Base-by-base conservation (phyloP, 345 rosid genomes). In the Eutrema heterophyllum region DNA sequence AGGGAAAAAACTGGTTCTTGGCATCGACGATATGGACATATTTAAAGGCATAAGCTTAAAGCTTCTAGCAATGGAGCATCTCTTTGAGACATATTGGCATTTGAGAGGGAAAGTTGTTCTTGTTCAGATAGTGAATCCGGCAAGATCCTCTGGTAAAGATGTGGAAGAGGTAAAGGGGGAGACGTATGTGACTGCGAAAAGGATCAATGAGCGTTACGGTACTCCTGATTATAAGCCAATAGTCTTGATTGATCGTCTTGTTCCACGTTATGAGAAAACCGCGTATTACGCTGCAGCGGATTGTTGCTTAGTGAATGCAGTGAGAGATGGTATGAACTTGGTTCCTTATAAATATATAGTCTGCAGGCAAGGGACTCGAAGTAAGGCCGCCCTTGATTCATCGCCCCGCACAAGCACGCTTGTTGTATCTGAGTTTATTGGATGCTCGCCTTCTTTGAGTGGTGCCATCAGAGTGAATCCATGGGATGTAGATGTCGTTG, bases 321-420 rank as follows among this genome's bases (percentile, higher is more conserved):
- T 83, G 64, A 78, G 85, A 64, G 85, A 83, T 63, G 85, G 85
- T 3, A 77, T 83, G 85, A 83, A 83, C 78, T 80, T 83, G 24
- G 74, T 77, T 39, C 85, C 85, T 29, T 83, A 83, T 70, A 70
- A 83, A 52, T 83, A 80, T 52, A 78, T 75, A 12, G 80, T 83
- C 32, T 80, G 80, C 63, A 71, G 85, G 38, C 78, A 82, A 59
- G 83, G 85, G 38, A 40, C 72, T 38, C 15, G 15, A 1, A 15
- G 39, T 0, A 56, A 67, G 52, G 49, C 21, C 9, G 49, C 21
- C 9, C 53, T 63, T 72, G 67, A 67, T 27, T 67, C 74, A 71
- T 64, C 62, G 1, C 78, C 78, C 1, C 65, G 46, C n/a, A 80
- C 78, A 0, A 83, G 85, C 29, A 56, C 68, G 0, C 82, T 83